phyloP scores from a whole-genome alignment of 2,329 filamentous ascomycete species.

The Lecanicillium sp. region DNA sequence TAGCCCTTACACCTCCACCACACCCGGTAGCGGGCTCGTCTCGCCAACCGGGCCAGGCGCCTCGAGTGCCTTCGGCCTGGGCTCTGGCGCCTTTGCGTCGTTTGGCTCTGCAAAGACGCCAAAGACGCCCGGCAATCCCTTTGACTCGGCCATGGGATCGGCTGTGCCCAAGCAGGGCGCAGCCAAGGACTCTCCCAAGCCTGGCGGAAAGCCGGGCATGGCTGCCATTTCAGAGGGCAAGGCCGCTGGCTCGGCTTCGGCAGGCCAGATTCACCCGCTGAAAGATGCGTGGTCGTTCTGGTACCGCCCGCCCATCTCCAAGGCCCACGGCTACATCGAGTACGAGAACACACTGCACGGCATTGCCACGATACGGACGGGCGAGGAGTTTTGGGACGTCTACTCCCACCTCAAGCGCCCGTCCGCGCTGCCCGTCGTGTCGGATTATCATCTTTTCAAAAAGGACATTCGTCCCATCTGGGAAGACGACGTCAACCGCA shows the following conservation, averaged over 20 bases:
- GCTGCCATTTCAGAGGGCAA: conserved; percentile 38
- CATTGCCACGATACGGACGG: conserved; percentile 72
- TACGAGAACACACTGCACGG: conserved; percentile 95
- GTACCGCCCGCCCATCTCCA: conserved; percentile 94
- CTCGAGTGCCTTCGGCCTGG: conserved; percentile 86
- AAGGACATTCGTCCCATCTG: conserved; percentile 94
- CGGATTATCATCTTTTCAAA: conserved; percentile 97
- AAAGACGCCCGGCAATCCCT: conserved; percentile 73
- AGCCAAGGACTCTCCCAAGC: conserved; percentile 24
- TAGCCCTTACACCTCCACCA: conserved; percentile 72
- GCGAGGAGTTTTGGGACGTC: conserved; percentile 85
- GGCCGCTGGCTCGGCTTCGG: conserved; percentile 21
- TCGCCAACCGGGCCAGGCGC: conserved; percentile 62
- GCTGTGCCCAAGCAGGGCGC: conserved; percentile 22
- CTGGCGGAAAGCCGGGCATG: conserved; percentile 26
- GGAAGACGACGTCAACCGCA: conserved; percentile 97
- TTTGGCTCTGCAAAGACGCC: conserved; percentile 74
- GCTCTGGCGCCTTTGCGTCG: conserved; percentile 93
- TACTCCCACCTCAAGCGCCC: conserved; percentile 87
- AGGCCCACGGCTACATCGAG: conserved; percentile 78
- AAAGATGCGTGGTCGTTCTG: conserved; percentile 93
- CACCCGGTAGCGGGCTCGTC: conserved; percentile 59
- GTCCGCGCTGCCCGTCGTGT: conserved; percentile 80
- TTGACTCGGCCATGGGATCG: conserved; percentile 62
- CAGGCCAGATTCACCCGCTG: conserved; percentile 46